These are phyloP conservation scores for Penicillium sp. DNA, from an alignment of 2,329 filamentous ascomycete genomes.

Conservation along the genomic window DNA sequence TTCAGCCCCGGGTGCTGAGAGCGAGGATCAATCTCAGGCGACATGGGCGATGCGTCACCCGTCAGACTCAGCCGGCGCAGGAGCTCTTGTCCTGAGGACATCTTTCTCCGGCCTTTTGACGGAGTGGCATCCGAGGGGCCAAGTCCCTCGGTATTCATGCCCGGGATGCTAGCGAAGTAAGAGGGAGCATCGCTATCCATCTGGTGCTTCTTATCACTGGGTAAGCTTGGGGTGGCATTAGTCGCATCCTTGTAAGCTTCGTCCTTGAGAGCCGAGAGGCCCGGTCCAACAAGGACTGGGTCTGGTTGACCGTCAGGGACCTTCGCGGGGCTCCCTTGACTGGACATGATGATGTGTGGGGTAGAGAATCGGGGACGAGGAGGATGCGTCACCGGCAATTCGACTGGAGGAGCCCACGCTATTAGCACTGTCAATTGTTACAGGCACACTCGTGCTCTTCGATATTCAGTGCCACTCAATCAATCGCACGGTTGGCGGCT, in stretches of 20 bases:
- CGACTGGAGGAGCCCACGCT: constrained; percentile 3
- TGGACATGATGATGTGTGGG: constrained; percentile 30
- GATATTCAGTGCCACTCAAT: background rate
- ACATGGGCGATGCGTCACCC: constrained; percentile 38
- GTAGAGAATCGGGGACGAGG: constrained; percentile 1
- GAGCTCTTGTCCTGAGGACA: constrained; percentile 52
- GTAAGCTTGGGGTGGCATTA: constrained; percentile 30
- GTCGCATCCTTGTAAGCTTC: constrained; percentile 32
- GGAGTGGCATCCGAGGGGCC: constrained; percentile 25
- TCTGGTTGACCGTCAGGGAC: constrained; percentile 33
- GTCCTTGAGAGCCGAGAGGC: constrained; percentile 28
- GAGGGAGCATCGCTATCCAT: constrained; percentile 26
- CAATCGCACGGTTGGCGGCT: constrained; percentile 4
- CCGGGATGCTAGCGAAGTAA: constrained; percentile 32
- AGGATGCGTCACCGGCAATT: constrained; percentile 4
- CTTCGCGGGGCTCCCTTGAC: constrained; percentile 24
- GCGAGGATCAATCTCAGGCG: constrained; percentile 55
- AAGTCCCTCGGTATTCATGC: constrained; percentile 21
- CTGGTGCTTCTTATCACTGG: constrained; percentile 23
- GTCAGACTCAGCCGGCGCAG: constrained; percentile 55
- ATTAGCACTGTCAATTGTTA: constrained; percentile 16
- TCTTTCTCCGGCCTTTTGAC: constrained; percentile 47
- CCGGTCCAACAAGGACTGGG: constrained; percentile 33
- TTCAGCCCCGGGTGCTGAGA: constrained; percentile 58
- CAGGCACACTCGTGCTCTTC: constrained; percentile 3